phyloP scores from a whole-genome alignment of 169 alveolate species.

The Perkinsus chesapeaki region DNA sequence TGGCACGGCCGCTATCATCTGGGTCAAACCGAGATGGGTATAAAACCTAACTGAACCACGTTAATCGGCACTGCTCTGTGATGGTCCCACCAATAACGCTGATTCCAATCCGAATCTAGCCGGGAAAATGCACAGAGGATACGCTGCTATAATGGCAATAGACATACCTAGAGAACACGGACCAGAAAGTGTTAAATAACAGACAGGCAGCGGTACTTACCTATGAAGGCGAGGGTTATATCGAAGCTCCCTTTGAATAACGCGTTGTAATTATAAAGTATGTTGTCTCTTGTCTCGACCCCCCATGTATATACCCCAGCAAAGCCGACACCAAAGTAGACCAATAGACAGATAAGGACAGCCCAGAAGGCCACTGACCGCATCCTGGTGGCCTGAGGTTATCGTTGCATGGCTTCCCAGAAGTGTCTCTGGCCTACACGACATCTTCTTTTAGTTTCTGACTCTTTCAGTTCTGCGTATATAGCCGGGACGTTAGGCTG shows the following conservation, averaged over 20 bases:
- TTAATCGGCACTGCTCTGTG: not conserved
- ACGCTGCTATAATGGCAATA: constrained; percentile 8
- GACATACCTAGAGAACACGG: constrained; percentile 1
- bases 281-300: not conserved
- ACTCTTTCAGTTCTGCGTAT: constrained; percentile 8
- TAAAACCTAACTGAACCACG: not conserved
- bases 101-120: not conserved
- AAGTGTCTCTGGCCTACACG: not conserved
- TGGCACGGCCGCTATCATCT: not conserved
- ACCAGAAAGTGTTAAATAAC: not conserved
- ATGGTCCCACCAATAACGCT: not conserved
- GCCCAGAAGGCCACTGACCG: not conserved
- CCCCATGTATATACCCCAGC: not conserved
- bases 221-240: not conserved
- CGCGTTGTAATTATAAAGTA: not conserved
- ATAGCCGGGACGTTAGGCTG: constrained; percentile 19
- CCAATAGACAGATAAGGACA: not conserved
- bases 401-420: not conserved
- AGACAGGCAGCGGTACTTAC: not conserved
- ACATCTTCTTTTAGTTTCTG: not conserved
- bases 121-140: constrained; percentile 9
- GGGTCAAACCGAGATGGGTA: not conserved
- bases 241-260: not conserved
- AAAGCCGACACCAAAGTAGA: not conserved
- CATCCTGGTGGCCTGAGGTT: constrained; percentile 7